These are phyloP conservation scores for Fusarium luffae DNA, from an alignment of 2,329 filamentous ascomycete species.

Conservation along the genomic window DNA sequence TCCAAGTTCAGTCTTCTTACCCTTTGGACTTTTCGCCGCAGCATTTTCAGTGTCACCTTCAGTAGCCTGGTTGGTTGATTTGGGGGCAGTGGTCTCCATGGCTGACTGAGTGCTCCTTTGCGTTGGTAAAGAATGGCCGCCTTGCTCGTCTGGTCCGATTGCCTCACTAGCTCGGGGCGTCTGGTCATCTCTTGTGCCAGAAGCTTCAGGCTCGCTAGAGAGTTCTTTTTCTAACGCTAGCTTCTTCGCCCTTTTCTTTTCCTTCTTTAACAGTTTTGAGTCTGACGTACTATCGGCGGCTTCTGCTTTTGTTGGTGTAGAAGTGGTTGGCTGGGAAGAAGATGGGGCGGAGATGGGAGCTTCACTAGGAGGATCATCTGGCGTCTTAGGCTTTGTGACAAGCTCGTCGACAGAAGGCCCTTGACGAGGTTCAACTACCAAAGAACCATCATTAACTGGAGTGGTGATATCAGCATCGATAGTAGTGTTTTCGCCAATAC, in stretches of 20 bases:
- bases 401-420: neutral
- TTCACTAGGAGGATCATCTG: neutral
- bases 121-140: neutral
- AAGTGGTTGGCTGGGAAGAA: neutral
- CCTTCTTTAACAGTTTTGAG: slow-evolving; percentile 48
- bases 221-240: slow-evolving; percentile 37
- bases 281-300: neutral
- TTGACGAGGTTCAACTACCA: neutral
- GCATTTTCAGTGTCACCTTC: neutral
- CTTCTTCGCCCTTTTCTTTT: slow-evolving; percentile 53
- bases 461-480: neutral
- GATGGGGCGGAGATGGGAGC: neutral
- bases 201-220: neutral
- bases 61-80: neutral
- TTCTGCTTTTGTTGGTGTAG: neutral
- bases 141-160: neutral
- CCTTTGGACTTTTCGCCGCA: neutral
- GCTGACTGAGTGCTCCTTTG: neutral
- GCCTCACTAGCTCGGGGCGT: slow-evolving; percentile 2
- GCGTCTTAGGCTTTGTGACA: neutral
- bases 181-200: slow-evolving; percentile 1
- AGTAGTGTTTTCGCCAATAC: neutral
- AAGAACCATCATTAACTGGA: neutral
- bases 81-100: neutral
- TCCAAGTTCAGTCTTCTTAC: neutral